phyloP scores from a whole-genome alignment of 441 rosid genomes.

The Bruguiera hainesii region DNA sequence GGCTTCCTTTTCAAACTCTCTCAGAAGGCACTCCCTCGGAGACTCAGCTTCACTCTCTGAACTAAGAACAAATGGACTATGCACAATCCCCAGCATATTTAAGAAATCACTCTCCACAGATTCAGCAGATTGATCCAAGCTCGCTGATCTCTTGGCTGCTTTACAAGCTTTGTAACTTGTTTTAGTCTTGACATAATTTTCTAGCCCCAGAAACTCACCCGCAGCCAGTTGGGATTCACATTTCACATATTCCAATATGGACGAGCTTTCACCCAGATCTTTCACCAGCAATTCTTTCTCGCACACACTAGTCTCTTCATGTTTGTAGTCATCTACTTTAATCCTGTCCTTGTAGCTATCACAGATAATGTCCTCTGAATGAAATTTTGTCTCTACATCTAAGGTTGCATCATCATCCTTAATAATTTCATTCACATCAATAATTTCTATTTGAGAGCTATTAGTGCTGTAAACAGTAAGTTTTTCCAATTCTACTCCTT shows the following conservation, averaged over 20 bases:
- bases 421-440: constrained; percentile 52
- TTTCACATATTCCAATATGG: constrained; percentile 34
- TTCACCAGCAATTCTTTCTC: constrained; percentile 25
- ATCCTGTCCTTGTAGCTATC: constrained; percentile 18
- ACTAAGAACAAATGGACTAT: constrained; percentile 38
- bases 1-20: constrained; percentile 76
- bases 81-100: constrained; percentile 65
- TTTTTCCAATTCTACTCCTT: constrained; percentile 29
- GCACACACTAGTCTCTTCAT: constrained; percentile 23
- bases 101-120: constrained; percentile 74
- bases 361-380: constrained; percentile 12
- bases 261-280: constrained; percentile 31
- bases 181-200: constrained; percentile 34
- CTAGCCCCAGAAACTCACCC: constrained; percentile 37
- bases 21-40: constrained; percentile 74
- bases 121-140: constrained; percentile 66
- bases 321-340: constrained; percentile 24
- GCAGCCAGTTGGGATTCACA: constrained; percentile 34
- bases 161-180: constrained; percentile 36
- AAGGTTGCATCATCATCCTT: constrained; percentile 35
- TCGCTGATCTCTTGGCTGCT: constrained; percentile 41
- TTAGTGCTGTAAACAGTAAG: constrained; percentile 28
- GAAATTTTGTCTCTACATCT: constrained; percentile 21
- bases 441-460: constrained; percentile 41
- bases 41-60: constrained; percentile 73